Evolutionary conservation across 805 yeast genomes (phyloP).

Genomic region (Cyberlindnera bimundalis): DNA sequence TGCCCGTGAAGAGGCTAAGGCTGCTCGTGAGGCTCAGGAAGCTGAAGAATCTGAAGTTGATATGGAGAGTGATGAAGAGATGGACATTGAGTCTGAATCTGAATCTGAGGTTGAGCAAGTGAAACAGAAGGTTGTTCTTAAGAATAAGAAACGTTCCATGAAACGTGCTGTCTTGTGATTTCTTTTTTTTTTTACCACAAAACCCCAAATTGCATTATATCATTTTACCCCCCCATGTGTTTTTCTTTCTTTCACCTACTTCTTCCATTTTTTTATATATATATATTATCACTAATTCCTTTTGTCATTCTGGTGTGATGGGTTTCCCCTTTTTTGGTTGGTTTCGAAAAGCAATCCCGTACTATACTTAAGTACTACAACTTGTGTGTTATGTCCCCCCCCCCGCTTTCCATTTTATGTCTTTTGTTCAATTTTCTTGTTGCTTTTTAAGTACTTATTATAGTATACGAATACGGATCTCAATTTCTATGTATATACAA

Average conservation of each 20-base stretch:
- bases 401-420: background rate
- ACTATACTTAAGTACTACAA: background rate
- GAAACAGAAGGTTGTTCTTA: slow-evolving; percentile 38
- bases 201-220: background rate
- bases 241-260: background rate
- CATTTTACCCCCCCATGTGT: background rate
- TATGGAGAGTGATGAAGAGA: slow-evolving; percentile 54
- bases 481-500: background rate
- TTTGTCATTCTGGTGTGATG: background rate
- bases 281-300: too few relatives aligned
- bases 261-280: slow-evolving; percentile 5
- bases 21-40: slow-evolving; percentile 42
- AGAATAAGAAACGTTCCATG: slow-evolving; percentile 29
- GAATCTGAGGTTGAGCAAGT: slow-evolving; percentile 52
- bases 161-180: slow-evolving; percentile 16
- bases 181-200: too few relatives aligned
- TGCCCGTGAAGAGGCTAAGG: slow-evolving; percentile 65
- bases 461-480: too few relatives aligned
- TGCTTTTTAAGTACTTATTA: too few relatives aligned
- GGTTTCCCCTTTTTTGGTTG: background rate
- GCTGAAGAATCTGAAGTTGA: slow-evolving; percentile 51
- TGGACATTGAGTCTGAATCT: slow-evolving; percentile 35
- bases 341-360: background rate
- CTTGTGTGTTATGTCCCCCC: background rate
- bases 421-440: background rate